Evolutionary conservation across 345 rosid genomes (phyloP).

Genomic region (Dimocarpus longan): DNA sequence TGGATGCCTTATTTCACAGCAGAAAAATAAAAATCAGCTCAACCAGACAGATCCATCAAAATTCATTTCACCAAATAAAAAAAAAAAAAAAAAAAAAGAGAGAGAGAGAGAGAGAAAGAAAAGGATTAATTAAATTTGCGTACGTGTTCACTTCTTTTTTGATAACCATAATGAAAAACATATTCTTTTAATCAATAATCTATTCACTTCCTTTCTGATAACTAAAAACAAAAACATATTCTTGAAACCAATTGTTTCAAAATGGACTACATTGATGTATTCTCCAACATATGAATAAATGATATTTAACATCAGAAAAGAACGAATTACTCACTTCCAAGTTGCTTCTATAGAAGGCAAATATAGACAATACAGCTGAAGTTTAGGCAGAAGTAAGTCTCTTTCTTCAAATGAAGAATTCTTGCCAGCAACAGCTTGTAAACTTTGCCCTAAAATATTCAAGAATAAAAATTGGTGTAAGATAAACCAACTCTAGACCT

Average conservation of each 20-base stretch:
- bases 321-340: constrained; percentile 58
- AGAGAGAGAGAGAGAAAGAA: too few species aligned
- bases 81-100: too few species aligned
- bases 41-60: background rate
- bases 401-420: constrained; percentile 28
- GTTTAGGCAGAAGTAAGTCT: constrained; percentile 22
- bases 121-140: too few species aligned
- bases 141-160: background rate
- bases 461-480: constrained; percentile 5
- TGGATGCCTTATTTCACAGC: background rate
- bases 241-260: background rate
- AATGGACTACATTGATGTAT: background rate
- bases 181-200: background rate
- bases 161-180: background rate
- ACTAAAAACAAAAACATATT: background rate
- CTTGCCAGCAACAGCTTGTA: constrained; percentile 31
- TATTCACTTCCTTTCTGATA: background rate
- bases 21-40: background rate
- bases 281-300: background rate
- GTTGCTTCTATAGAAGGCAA: constrained; percentile 46
- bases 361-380: constrained; percentile 24
- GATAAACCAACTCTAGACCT: background rate
- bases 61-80: background rate
- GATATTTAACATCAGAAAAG: background rate
- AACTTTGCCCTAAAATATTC: constrained; percentile 31